Conservation (phyloP, 768 basidiomycete genomes). For the Termitomyces sp. region DNA sequence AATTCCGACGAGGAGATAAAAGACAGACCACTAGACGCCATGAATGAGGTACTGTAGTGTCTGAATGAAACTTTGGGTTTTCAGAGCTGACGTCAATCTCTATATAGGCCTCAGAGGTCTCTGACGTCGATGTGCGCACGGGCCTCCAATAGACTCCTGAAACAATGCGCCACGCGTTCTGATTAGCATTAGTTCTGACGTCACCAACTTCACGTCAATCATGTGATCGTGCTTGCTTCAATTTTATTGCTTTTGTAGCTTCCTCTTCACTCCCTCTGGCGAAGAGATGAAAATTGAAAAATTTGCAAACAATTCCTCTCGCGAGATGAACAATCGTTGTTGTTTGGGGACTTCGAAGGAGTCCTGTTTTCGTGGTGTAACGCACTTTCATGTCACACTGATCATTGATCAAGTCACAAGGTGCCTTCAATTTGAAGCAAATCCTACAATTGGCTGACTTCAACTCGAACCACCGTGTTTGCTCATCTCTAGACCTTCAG, state of each 20-base stretch:
- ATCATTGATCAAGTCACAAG: no score
- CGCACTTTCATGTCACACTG: background rate
- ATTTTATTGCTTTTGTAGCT: no score
- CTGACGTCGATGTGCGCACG: conserved; percentile 4
- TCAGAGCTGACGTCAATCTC: background rate
- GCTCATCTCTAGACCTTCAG: background rate
- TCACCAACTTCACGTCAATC: background rate
- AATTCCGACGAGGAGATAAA: background rate
- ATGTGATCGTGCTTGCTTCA: conserved; percentile 14
- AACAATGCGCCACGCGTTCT: conserved; percentile 2
- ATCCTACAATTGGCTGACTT: background rate
- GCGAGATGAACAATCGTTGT: background rate
- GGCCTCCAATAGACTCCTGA: conserved; percentile 9
- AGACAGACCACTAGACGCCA: conserved; percentile 7
- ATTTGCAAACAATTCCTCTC: no score
- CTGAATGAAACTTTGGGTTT: background rate
- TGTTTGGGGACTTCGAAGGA: background rate
- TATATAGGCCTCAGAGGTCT: conserved; percentile 1
- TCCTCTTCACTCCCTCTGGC: no score
- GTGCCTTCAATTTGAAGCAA: no score
- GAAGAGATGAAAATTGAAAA: no score
- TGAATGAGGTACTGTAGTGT: background rate
- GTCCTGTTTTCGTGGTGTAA: background rate
- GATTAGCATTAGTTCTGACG: no score
- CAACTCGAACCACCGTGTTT: background rate